Percentiles rank a stretch among this genome's conserved stretches.
Evolutionary conservation across 139 green algal genomes (phyloP).

Genomic region (Volvox reticuliferus): DNA sequence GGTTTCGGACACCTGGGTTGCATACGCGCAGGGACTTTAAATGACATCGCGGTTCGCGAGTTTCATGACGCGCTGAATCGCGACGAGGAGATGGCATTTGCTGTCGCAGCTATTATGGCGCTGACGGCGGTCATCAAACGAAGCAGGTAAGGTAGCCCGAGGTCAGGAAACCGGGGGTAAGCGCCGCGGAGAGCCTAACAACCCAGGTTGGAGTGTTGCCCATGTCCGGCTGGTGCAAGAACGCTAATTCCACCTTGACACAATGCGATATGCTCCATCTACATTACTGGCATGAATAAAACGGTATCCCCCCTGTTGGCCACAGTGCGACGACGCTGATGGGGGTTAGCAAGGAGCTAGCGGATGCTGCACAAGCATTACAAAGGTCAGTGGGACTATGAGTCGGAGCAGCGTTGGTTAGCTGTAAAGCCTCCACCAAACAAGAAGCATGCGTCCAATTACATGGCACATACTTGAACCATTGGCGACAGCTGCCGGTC

Average conservation of each 20-base stretch:
- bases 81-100: conserved; percentile 85
- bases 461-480: too few relatives aligned
- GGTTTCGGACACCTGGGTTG: neutral
- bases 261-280: neutral
- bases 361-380: conserved; percentile 80
- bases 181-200: too few relatives aligned
- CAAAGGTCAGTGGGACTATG: conserved; percentile 68
- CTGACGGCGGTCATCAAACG: conserved; percentile 86
- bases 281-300: neutral
- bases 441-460: too few relatives aligned
- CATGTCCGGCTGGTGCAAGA: too few relatives aligned
- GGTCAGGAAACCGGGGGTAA: neutral
- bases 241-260: too few relatives aligned
- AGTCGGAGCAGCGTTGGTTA: neutral
- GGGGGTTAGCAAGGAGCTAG: conserved; percentile 89
- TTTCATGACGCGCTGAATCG: conserved; percentile 80
- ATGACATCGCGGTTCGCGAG: conserved; percentile 76
- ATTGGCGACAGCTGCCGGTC: too few relatives aligned
- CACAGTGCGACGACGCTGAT: conserved; percentile 84
- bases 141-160: conserved; percentile 52
- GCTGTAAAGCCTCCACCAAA: too few relatives aligned
- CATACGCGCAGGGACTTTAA: conserved; percentile 44
- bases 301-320: neutral
- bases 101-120: conserved; percentile 90
- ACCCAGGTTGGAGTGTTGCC: too few relatives aligned